Percentiles rank a stretch among this genome's conserved stretches.
Conservation (phyloP, 345 rosid species). For the Stellera chamaejasme region DNA sequence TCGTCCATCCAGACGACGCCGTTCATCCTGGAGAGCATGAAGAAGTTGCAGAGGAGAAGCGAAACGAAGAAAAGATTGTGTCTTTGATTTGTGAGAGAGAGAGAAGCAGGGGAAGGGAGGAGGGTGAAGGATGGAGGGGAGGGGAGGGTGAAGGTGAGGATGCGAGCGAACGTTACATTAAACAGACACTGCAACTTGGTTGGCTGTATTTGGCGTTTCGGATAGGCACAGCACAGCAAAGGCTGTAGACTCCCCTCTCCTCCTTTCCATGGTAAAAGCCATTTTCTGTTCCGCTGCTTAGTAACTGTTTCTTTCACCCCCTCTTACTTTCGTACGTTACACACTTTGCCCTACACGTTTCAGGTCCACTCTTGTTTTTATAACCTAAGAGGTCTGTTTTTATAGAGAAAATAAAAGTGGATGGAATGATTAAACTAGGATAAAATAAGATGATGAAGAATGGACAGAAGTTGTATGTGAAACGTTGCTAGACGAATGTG, state of each 20-base stretch:
- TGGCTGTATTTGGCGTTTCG: slow-evolving; percentile 8
- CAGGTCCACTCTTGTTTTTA: too few species aligned
- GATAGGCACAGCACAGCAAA: not conserved
- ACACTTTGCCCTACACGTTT: too few species aligned
- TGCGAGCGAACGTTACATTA: slow-evolving; percentile 28
- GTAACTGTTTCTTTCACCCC: too few species aligned
- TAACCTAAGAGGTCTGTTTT: too few species aligned
- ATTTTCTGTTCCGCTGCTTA: too few species aligned
- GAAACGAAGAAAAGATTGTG: not conserved
- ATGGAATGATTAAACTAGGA: too few species aligned
- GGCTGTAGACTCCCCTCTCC: not conserved
- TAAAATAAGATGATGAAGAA: too few species aligned
- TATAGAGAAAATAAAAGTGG: too few species aligned
- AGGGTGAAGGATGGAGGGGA: not conserved
- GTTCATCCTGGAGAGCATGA: slow-evolving; percentile 33
- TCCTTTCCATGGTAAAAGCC: too few species aligned
- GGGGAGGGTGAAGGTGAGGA: slow-evolving; percentile 1
- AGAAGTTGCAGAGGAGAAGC: not conserved
- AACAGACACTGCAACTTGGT: slow-evolving; percentile 4
- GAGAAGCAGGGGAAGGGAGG: slow-evolving; percentile 14
- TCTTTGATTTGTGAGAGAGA: slow-evolving; percentile 8
- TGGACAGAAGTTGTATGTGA: too few species aligned
- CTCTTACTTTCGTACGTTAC: too few species aligned
- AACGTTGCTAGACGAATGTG: too few species aligned
- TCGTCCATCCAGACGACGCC: slow-evolving; percentile 31